Percentiles rank a stretch among this genome's conserved stretches.
Evolutionary conservation across 345 rosid species (phyloP).

Genomic region (Rhodamnia argentea): DNA sequence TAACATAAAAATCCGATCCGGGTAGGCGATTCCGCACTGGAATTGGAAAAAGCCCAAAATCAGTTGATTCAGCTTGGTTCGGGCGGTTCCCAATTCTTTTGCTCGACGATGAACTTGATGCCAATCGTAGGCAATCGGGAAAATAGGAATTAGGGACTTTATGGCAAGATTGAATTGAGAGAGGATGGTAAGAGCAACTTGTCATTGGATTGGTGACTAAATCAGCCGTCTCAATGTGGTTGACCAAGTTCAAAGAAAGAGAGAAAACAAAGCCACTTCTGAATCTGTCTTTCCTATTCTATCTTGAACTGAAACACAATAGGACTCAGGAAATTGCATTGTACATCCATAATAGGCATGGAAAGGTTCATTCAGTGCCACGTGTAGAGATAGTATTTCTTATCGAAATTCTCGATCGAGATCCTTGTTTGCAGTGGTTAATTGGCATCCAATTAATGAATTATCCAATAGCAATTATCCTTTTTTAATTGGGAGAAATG

Average conservation of each 20-base stretch:
- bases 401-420: neutral
- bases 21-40: too few relatives aligned
- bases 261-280: too few relatives aligned
- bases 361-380: neutral
- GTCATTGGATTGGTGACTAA: neutral
- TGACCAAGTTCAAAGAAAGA: too few relatives aligned
- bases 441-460: too few relatives aligned
- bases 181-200: neutral
- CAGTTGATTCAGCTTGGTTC: too few relatives aligned
- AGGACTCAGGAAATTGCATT: neutral
- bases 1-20: too few relatives aligned
- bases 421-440: neutral
- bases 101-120: neutral
- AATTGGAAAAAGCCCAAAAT: too few relatives aligned
- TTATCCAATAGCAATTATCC: too few relatives aligned
- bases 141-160: neutral
- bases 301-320: too few relatives aligned
- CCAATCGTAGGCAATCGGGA: fast-evolving
- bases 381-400: neutral
- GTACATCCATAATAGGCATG: neutral
- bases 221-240: neutral
- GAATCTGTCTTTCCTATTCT: too few relatives aligned
- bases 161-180: neutral
- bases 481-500: too few relatives aligned
- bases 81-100: too few relatives aligned